Conservation (phyloP, 2,329 filamentous ascomycete genomes). For the Lomentospora prolificans region DNA sequence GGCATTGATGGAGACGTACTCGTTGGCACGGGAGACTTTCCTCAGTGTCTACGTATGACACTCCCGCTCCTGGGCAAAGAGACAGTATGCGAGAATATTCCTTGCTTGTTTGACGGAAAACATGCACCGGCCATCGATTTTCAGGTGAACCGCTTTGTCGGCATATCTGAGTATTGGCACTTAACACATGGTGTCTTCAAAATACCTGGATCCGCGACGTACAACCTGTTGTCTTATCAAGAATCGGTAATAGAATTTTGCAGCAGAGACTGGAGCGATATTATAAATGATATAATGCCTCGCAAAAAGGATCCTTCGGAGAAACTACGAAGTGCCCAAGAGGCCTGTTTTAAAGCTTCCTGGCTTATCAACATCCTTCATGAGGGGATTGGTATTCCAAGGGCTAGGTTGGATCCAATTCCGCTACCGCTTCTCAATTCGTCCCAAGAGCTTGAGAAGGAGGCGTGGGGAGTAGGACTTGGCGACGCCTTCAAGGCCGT, state of each 20-base stretch:
- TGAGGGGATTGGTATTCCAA: slow-evolving; percentile 87
- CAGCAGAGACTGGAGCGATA: slow-evolving; percentile 68
- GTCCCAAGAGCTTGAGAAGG: slow-evolving; percentile 59
- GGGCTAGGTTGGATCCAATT: slow-evolving; percentile 62
- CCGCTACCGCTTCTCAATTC: slow-evolving; percentile 47
- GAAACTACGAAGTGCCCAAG: slow-evolving; percentile 67
- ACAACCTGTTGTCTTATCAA: slow-evolving; percentile 87
- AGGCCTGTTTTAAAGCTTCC: slow-evolving; percentile 95
- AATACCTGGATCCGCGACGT: slow-evolving; percentile 54
- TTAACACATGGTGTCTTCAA: slow-evolving; percentile 91
- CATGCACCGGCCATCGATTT: slow-evolving; percentile 96
- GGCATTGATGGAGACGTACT: slow-evolving; percentile 38
- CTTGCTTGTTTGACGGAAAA: slow-evolving; percentile 82
- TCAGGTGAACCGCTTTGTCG: slow-evolving; percentile 93
- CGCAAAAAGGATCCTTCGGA: slow-evolving; percentile 66
- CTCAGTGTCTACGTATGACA: slow-evolving; percentile 72
- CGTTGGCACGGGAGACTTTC: slow-evolving; percentile 76
- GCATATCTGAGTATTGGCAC: slow-evolving; percentile 98
- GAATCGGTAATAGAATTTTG: slow-evolving; percentile 78
- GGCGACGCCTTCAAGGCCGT: slow-evolving; percentile 84
- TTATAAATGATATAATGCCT: slow-evolving; percentile 54
- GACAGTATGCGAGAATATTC: slow-evolving; percentile 67
- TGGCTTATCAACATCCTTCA: slow-evolving; percentile 97
- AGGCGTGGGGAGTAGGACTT: slow-evolving; percentile 64
- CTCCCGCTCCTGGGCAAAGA: slow-evolving; percentile 87